Evolutionary conservation across 169 alveolate species (phyloP).

Genomic region (Sarcocystis neurona): DNA sequence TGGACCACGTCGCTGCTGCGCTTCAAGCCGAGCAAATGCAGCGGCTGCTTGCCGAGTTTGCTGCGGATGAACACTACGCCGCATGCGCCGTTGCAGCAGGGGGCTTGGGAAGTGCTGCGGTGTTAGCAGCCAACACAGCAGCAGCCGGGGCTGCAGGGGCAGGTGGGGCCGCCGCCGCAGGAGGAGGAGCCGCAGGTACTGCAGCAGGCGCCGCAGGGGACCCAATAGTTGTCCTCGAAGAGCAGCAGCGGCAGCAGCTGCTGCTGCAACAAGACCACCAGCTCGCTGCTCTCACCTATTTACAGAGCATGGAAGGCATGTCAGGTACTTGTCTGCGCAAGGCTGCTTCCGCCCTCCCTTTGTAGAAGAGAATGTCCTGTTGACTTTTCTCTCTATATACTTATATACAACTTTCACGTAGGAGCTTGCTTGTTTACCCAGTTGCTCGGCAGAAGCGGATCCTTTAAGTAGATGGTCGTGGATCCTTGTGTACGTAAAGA

Average conservation of each 20-base stretch:
- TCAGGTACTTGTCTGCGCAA: not conserved
- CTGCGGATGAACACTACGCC: not conserved
- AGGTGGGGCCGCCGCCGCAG: not conserved
- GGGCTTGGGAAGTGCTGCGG: conserved; percentile 14
- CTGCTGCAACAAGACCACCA: conserved; percentile 23
- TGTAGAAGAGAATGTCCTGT: too few relatives aligned
- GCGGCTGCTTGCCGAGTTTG: conserved; percentile 21
- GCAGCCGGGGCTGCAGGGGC: conserved; percentile 32
- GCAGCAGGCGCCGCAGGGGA: conserved; percentile 12
- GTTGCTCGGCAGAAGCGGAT: too few relatives aligned
- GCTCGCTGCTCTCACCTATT: conserved; percentile 30
- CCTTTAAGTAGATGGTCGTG: too few relatives aligned
- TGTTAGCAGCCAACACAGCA: not conserved
- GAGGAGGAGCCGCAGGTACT: not conserved
- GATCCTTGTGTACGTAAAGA: too few relatives aligned
- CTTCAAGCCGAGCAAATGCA: conserved; percentile 36
- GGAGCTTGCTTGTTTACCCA: too few relatives aligned
- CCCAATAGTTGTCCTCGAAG: conserved; percentile 6
- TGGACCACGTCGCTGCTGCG: conserved; percentile 33
- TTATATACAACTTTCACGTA: too few relatives aligned
- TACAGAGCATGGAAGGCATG: conserved; percentile 44
- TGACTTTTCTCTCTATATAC: too few relatives aligned
- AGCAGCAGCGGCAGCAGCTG: conserved; percentile 31
- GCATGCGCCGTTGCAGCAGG: conserved; percentile 12
- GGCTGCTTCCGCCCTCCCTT: too few relatives aligned